Conservation (phyloP, 2,329 filamentous ascomycete species). For the Huntiella decipiens region DNA sequence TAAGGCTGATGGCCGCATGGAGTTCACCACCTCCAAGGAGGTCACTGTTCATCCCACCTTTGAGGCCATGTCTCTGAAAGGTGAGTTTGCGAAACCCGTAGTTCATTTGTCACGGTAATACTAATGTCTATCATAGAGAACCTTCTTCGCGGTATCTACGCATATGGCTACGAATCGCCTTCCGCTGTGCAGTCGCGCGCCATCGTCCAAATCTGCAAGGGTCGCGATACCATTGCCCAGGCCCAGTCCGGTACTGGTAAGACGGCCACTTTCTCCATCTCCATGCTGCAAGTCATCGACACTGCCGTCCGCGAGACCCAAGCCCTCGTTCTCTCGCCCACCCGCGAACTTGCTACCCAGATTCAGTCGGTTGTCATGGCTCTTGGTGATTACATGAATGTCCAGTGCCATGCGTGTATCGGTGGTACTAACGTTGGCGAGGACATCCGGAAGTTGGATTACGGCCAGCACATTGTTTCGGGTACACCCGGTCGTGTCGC, state of each 20-base stretch:
- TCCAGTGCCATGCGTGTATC: slow-evolving; percentile 97
- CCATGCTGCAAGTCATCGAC: slow-evolving; percentile 89
- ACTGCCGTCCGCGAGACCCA: slow-evolving; percentile 83
- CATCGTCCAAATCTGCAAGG: slow-evolving; percentile 98
- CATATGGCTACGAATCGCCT: slow-evolving; percentile 95
- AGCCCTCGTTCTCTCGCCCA: slow-evolving; percentile 87
- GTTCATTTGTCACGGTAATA: not conserved
- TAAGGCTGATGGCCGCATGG: slow-evolving; percentile 88
- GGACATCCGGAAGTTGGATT: slow-evolving; percentile 92
- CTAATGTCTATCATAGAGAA: slow-evolving; percentile 37
- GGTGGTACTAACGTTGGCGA: slow-evolving; percentile 95
- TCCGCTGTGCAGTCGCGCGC: slow-evolving; percentile 95
- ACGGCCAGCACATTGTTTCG: slow-evolving; percentile 93
- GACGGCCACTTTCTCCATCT: slow-evolving; percentile 91
- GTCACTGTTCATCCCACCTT: slow-evolving; percentile 88
- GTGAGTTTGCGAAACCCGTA: slow-evolving; percentile 19
- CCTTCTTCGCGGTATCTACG: slow-evolving; percentile 89
- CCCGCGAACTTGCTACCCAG: slow-evolving; percentile 89
- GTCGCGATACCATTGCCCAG: slow-evolving; percentile 94
- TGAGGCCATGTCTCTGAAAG: slow-evolving; percentile 89
- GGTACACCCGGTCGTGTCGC: slow-evolving; percentile 88
- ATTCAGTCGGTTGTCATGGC: slow-evolving; percentile 98
- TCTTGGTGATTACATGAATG: slow-evolving; percentile 99
- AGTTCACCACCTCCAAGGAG: slow-evolving; percentile 96
- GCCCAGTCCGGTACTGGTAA: slow-evolving; percentile 95